Percentiles rank a stretch among this genome's conserved stretches.
These are phyloP conservation scores for Lachnellula cervina DNA, from an alignment of 2,329 filamentous ascomycete genomes.

Conservation along the genomic window DNA sequence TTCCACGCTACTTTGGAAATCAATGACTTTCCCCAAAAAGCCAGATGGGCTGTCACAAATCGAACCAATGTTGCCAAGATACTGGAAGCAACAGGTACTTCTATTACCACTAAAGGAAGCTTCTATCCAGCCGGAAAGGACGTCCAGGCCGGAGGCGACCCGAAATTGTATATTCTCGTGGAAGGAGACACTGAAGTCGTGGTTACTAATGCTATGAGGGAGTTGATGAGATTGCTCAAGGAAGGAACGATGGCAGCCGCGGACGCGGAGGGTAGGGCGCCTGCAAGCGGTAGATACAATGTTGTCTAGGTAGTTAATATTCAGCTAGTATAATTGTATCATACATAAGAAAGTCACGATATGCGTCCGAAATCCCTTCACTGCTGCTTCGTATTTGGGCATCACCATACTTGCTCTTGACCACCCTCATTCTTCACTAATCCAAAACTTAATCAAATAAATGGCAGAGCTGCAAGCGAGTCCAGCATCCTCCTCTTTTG, in stretches of 20 bases:
- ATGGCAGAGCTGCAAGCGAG: too few species aligned
- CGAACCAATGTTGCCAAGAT: slow-evolving; percentile 98
- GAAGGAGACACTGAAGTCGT: slow-evolving; percentile 94
- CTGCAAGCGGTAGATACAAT: slow-evolving; percentile 77
- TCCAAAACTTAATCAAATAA: too few species aligned
- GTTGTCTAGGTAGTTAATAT: slow-evolving; percentile 55
- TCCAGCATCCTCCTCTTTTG: too few species aligned
- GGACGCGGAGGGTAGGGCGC: slow-evolving; percentile 76
- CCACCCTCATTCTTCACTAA: too few species aligned
- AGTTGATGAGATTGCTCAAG: slow-evolving; percentile 80
- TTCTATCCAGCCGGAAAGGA: slow-evolving; percentile 83
- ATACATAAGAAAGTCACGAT: neutral
- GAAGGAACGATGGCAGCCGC: slow-evolving; percentile 88
- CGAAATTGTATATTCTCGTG: slow-evolving; percentile 97
- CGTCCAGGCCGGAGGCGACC: slow-evolving; percentile 66
- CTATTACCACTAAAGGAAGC: slow-evolving; percentile 94
- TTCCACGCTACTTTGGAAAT: slow-evolving; percentile 98
- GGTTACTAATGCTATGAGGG: slow-evolving; percentile 84
- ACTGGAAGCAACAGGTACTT: slow-evolving; percentile 87
- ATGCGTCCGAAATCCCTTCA: neutral
- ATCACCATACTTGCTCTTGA: too few species aligned
- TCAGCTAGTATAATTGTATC: neutral
- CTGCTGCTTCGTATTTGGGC: too few species aligned
- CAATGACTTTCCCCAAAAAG: slow-evolving; percentile 99
- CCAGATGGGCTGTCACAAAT: slow-evolving; percentile 97